Conservation (phyloP, 352 stramenopile genomes). For the Globisporangium solare region DNA sequence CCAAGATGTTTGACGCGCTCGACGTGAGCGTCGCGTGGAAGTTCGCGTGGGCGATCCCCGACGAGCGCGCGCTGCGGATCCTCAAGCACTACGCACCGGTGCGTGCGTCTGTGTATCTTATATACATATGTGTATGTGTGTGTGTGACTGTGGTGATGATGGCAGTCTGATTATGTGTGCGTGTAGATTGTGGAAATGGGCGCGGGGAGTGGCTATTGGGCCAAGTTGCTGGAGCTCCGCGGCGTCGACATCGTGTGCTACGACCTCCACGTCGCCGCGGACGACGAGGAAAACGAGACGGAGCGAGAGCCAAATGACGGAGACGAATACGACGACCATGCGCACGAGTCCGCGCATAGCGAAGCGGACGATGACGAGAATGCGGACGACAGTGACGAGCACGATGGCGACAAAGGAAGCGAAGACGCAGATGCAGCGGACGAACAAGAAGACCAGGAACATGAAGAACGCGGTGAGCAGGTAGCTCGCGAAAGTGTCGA, state of each 20-base stretch:
- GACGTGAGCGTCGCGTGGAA: slow-evolving; percentile 78
- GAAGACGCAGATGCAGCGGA: slow-evolving; percentile 21
- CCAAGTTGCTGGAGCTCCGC: slow-evolving; percentile 58
- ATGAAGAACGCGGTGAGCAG: slow-evolving; percentile 11
- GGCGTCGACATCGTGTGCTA: slow-evolving; percentile 86
- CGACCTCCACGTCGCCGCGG: slow-evolving; percentile 71
- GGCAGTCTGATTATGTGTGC: neutral
- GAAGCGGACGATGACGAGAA: slow-evolving; percentile 22
- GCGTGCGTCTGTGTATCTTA: neutral
- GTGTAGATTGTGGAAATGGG: slow-evolving; percentile 88
- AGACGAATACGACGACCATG: slow-evolving; percentile 15
- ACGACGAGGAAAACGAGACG: slow-evolving; percentile 27
- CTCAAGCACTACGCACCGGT: slow-evolving; percentile 89
- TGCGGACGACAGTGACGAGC: slow-evolving; percentile 5
- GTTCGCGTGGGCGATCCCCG: slow-evolving; percentile 91
- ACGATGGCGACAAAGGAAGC: slow-evolving; percentile 19
- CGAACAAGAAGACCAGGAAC: slow-evolving; percentile 18
- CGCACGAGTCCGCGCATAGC: slow-evolving; percentile 20
- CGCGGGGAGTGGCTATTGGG: slow-evolving; percentile 90
- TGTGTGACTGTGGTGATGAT: too few species aligned
- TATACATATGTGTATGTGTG: too few species aligned
- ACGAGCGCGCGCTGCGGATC: slow-evolving; percentile 83
- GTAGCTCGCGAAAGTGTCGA: slow-evolving; percentile 9
- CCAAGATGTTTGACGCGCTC: slow-evolving; percentile 63
- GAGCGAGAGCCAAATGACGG: slow-evolving; percentile 18